A percentile compares a stretch with the other conserved stretches of the same genome.
phyloP scores from a whole-genome alignment of 805 yeast species.

The Metschnikowia cerradonensis region DNA sequence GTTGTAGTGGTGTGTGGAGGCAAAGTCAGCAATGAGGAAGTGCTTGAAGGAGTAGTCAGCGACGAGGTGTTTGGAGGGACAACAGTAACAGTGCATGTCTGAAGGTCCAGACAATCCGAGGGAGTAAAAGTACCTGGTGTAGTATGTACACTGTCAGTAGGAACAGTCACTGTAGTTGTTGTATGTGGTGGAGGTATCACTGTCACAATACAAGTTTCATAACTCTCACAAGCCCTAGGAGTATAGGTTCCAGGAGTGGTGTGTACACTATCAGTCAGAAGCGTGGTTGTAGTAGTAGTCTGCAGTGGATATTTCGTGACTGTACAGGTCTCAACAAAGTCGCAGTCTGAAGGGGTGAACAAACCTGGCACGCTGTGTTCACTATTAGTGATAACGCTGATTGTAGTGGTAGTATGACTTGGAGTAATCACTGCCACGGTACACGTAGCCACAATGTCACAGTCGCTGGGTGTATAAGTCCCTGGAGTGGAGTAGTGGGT shows the following conservation, averaged over 20 bases:
- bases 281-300: conserved; percentile 1
- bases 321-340: conserved; percentile 20
- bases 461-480: conserved; percentile 8
- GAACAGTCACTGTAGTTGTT: conserved; percentile 1
- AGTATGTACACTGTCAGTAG: not conserved
- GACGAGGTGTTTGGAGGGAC: not conserved
- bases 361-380: not conserved
- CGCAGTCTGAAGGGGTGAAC: conserved; percentile 1
- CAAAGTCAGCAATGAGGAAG: not conserved
- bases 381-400: not conserved
- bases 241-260: not conserved
- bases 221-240: not conserved
- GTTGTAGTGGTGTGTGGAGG: not conserved
- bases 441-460: not conserved
- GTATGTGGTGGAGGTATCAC: conserved; percentile 8
- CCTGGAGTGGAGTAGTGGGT: conserved; percentile 9
- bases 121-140: not conserved
- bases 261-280: not conserved
- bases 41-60: too few species aligned
- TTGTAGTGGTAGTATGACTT: not conserved
- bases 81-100: not conserved
- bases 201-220: not conserved
- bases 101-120: not conserved
- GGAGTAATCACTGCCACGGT: conserved; percentile 2
- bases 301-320: conserved; percentile 11